phyloP scores from a whole-genome alignment of 305 asterid genomes.

The Rubia occidens region DNA sequence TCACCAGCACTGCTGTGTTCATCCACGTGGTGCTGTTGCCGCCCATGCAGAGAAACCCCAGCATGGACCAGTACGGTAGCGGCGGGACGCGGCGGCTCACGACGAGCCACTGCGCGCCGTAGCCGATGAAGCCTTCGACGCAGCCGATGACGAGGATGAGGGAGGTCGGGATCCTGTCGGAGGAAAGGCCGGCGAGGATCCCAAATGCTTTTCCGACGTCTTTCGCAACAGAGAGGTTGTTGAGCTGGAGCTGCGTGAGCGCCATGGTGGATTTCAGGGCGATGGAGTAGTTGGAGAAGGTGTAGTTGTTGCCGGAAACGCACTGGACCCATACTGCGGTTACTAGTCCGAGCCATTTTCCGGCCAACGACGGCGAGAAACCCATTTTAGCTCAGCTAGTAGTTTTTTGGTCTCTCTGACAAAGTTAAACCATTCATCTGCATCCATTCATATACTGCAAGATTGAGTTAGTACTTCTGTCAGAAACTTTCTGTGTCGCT shows the following conservation, averaged over 20 bases:
- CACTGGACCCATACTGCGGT: constrained; percentile 92
- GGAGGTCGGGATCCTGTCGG: constrained; percentile 60
- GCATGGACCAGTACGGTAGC: constrained; percentile 84
- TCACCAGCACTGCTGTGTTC: constrained; percentile 83
- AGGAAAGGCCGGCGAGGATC: constrained; percentile 69
- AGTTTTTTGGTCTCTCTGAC: too few relatives aligned
- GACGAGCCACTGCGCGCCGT: constrained; percentile 88
- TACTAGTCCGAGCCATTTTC: constrained; percentile 87
- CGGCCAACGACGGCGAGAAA: constrained; percentile 40
- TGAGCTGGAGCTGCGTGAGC: constrained; percentile 74
- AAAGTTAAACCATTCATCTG: too few relatives aligned
- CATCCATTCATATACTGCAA: too few relatives aligned
- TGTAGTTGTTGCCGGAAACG: constrained; percentile 77
- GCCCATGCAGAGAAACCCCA: constrained; percentile 80
- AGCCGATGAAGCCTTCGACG: constrained; percentile 69
- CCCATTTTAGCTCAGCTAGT: constrained; percentile 22
- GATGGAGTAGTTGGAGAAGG: constrained; percentile 73
- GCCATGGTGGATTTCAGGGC: constrained; percentile 68
- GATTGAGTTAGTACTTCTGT: too few relatives aligned
- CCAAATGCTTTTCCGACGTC: constrained; percentile 88
- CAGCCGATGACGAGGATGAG: constrained; percentile 63
- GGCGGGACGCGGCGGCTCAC: constrained; percentile 66
- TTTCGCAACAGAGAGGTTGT: constrained; percentile 81
- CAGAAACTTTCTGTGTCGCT: too few relatives aligned
- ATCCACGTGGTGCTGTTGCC: constrained; percentile 99